Base-by-base conservation (phyloP, 1,139 yeast genomes). In the Magnusiomyces suaveolens region DNA sequence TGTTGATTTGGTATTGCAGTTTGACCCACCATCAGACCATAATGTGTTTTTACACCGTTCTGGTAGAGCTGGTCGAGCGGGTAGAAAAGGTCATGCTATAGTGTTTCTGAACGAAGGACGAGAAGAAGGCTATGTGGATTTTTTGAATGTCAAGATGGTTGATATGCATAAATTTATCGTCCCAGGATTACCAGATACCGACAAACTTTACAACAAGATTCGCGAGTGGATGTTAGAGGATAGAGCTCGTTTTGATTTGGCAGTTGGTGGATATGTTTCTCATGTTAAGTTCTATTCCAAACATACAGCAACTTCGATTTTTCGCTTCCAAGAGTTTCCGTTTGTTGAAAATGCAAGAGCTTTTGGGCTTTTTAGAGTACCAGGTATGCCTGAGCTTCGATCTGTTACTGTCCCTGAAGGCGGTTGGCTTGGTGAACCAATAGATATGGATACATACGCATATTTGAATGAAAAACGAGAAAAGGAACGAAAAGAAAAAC, bases 31-130 rank as follows among this genome's bases (percentile, higher is more conserved):
- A 0, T 84, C 90, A 0, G 95, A 87, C 61, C 87, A 96, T 0
- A 92, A 84, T 63, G 82, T 86, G 60, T 89, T 89, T 63, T 74
- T 88, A 52, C 97, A 89, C 67, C 77, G 97, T 63, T 84, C 92
- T 70, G 97, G 97, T 21, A 77, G 97, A 66, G 88, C 97, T 0
- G 97, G 96, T 0, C 74, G 97, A 61, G 96, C 96, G 0, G 89
- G 89, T 57, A 82, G 81, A 59, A 78, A 77, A 3, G 97, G 97
- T 1, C 79, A 78, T 56, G 96, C 95, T 0, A 75, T 89, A 3
- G 81, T 86, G 0, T 77, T 89, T 71, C 70, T 90, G 51, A 83
- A 77, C 59, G 75, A 76, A 56, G 86, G 89, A 2, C 77, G 87
- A 57, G 98, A 94, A 66, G 86, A 83, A 61, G 94, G 84, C 55